phyloP scores from a whole-genome alignment of 495 filamentous ascomycete genomes.

The Chaetomium cochliodes region DNA sequence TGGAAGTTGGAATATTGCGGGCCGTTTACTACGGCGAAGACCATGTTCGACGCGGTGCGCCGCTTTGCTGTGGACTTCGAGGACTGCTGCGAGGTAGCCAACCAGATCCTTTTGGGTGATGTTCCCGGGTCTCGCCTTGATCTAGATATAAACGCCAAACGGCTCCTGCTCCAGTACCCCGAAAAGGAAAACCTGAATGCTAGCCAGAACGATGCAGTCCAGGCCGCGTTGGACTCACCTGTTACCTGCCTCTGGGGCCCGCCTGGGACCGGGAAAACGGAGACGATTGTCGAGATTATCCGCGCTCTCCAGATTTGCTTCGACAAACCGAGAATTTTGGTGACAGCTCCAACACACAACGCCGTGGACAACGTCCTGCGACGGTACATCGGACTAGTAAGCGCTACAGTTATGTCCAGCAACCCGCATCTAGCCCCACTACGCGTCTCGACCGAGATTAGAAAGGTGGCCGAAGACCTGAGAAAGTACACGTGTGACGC shows the following conservation, averaged over 20 bases:
- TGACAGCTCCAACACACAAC: conserved; percentile 54
- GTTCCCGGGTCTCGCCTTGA: background rate
- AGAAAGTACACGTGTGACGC: too few species aligned
- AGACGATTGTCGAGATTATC: conserved; percentile 50
- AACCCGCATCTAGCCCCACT: background rate
- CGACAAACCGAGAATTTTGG: conserved; percentile 39
- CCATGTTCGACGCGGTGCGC: conserved; percentile 48
- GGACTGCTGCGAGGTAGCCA: background rate
- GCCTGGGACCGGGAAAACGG: conserved; percentile 55
- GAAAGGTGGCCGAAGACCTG: background rate
- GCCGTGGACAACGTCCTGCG: conserved; percentile 54
- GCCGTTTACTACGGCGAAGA: conserved; percentile 44
- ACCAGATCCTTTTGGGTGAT: background rate
- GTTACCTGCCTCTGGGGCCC: conserved; percentile 54
- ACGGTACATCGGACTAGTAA: conserved; percentile 36
- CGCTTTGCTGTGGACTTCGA: conserved; percentile 33
- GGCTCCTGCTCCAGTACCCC: conserved; percentile 2
- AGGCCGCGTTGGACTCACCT: conserved; percentile 36
- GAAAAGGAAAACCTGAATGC: conserved; percentile 36
- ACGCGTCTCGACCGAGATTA: background rate
- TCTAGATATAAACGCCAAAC: background rate
- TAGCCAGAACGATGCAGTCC: conserved; percentile 48
- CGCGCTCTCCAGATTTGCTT: conserved; percentile 35
- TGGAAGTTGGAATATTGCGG: conserved; percentile 48
- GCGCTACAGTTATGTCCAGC: background rate